Base-by-base conservation (phyloP, 805 yeast genomes). In the Tetrapisispora nanseiensis region DNA sequence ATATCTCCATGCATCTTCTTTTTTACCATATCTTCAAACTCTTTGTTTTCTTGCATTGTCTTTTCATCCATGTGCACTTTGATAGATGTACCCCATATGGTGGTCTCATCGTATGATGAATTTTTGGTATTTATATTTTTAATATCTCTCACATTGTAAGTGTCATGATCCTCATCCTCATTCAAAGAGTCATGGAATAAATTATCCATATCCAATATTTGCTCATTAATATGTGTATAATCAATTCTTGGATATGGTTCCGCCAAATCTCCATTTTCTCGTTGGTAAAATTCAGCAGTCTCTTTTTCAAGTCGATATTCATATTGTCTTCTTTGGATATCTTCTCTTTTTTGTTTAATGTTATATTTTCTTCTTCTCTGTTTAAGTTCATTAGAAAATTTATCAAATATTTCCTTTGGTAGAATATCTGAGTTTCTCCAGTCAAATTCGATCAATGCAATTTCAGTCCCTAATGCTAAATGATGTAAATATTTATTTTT, bases 391-490 rank as follows among this genome's bases (percentile, higher is more conserved):
- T 66, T 68, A 37, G 71, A 68, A 57, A 78, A 82, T 22, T 58
- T 54, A 2, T 64, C 62, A 44, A 63, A 66, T 1, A 73, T 63
- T 24, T 72, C 74, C 9, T 63, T 59, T 3, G 75, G 71, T 7
- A 74, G 52, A 27, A 56, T 41, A 20, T 52, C 70, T 65, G 69
- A 41, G 59, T 61, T 40, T 62, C 69, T 55, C 97, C 97, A 90
- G 56, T 86, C 81, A 40, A 95, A 74, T 52, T 92, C 97, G 42
- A 92, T 57, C 48, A 85, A 78, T 10, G 87, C 94, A 33, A 90
- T 61, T 40, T 82, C 83, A 0, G 95, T 82, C 1, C 97, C 97
- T 23, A 76, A 58, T 0, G 98, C 97, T 19, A 87, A 62, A 60
- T 90, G 90, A 1, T 83, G 72, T 43, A 92, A 63, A 58, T 83